These are phyloP conservation scores for Hyaloscypha finlandica DNA, from an alignment of 495 filamentous ascomycete species.

Conservation along the genomic window DNA sequence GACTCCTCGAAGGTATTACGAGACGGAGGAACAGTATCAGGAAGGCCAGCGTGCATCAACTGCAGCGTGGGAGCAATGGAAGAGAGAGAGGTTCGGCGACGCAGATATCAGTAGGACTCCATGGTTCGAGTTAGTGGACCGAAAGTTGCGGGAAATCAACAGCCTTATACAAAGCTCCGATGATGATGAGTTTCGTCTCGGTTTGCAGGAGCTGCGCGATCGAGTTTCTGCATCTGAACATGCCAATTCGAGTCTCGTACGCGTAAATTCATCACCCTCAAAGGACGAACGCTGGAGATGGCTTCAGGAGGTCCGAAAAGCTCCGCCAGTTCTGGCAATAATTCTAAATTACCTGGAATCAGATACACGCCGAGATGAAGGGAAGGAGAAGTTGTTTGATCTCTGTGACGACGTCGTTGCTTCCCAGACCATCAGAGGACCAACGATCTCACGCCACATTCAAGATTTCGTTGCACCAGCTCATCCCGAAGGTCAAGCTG, in stretches of 20 bases:
- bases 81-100: background rate
- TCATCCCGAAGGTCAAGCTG: background rate
- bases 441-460: background rate
- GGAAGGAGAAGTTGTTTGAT: background rate
- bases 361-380: background rate
- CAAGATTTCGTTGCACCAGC: background rate
- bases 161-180: background rate
- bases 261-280: background rate
- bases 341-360: background rate
- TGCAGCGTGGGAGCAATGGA: slow-evolving; percentile 9
- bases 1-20: slow-evolving; percentile 15
- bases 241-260: background rate
- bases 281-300: background rate
- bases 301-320: background rate
- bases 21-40: background rate
- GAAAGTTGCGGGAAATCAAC: background rate
- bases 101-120: background rate
- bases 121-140: slow-evolving; percentile 10
- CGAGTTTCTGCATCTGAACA: background rate
- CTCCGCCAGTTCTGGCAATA: background rate
- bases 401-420: background rate
- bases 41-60: background rate
- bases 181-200: background rate
- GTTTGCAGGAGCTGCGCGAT: background rate
- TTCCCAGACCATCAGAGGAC: background rate